A percentile compares a stretch with the other conserved stretches of the same genome.
These are phyloP conservation scores for Tolypocladium endophyticum DNA, from an alignment of 2,329 filamentous ascomycete genomes.

Conservation along the genomic window DNA sequence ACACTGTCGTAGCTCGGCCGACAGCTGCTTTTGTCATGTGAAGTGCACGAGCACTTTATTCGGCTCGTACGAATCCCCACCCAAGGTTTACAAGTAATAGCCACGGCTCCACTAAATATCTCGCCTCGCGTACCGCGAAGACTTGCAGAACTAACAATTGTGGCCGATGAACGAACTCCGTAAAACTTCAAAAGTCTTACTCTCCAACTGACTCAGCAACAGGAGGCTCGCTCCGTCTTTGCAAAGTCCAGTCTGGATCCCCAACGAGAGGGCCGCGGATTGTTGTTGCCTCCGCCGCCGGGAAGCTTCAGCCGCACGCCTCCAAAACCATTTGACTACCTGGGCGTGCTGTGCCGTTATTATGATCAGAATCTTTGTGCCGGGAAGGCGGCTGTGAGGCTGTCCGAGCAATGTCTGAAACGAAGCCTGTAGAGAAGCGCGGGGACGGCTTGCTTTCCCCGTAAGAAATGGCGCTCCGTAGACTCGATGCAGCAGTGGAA, in stretches of 20 bases:
- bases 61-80: background rate
- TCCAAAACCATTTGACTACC: background rate
- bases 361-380: background rate
- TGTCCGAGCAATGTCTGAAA: background rate
- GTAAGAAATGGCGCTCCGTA: background rate
- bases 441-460: background rate
- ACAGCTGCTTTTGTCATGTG: background rate
- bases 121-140: background rate
- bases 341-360: background rate
- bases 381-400: background rate
- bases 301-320: background rate
- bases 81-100: background rate
- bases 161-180: background rate
- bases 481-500: background rate
- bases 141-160: background rate
- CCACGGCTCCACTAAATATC: background rate
- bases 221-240: background rate
- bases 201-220: background rate
- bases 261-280: background rate
- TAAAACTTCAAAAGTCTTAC: too few relatives aligned
- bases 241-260: background rate
- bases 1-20: background rate
- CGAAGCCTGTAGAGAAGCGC: background rate
- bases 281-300: background rate
- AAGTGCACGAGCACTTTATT: background rate